Conservation (phyloP, 768 basidiomycete genomes). For the Tylopilus cervinicoccineus region DNA sequence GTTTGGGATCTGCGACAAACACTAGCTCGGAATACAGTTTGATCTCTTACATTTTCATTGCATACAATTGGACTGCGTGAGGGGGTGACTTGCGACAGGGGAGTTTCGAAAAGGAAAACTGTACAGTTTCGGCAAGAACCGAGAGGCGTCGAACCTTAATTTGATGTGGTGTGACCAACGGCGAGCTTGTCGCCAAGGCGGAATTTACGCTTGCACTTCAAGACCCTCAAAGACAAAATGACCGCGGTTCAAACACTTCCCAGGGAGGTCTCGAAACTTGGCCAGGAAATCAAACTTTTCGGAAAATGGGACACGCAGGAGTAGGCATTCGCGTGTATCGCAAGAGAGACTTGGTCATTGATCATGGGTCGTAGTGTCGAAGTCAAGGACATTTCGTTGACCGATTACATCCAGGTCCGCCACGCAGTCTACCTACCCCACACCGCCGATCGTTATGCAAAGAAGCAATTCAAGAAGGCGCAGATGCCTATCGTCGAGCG, state of each 20-base stretch:
- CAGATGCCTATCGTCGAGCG: conserved; percentile 99
- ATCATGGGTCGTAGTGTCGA: conserved; percentile 66
- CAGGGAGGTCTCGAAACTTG: conserved; percentile 76
- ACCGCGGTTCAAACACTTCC: conserved; percentile 69
- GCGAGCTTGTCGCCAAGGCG: conserved; percentile 21
- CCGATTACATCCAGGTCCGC: conserved; percentile 99
- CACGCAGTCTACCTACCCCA: conserved; percentile 97
- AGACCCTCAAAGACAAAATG: conserved; percentile 48
- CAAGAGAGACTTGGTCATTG: conserved; percentile 7
- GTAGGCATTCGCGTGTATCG: conserved; percentile 45
- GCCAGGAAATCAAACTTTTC: conserved; percentile 91
- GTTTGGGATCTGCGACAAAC: conserved; percentile 40
- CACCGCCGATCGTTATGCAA: conserved; percentile 98
- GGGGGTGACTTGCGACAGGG: too few relatives aligned
- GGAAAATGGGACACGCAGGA: conserved; percentile 99
- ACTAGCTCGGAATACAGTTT: too few relatives aligned
- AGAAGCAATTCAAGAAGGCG: conserved; percentile 99
- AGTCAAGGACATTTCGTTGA: conserved; percentile 98
- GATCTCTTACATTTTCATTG: too few relatives aligned
- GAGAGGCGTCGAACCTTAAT: conserved; percentile 26
- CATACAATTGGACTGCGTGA: not conserved
- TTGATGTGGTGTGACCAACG: conserved; percentile 14
- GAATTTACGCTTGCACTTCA: conserved; percentile 15
- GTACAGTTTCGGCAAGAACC: conserved; percentile 28
- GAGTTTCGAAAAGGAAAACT: conserved; percentile 16